Percentiles rank a stretch among this genome's conserved stretches.
phyloP scores from a whole-genome alignment of 768 basidiomycete genomes.

The Mycena crocata region DNA sequence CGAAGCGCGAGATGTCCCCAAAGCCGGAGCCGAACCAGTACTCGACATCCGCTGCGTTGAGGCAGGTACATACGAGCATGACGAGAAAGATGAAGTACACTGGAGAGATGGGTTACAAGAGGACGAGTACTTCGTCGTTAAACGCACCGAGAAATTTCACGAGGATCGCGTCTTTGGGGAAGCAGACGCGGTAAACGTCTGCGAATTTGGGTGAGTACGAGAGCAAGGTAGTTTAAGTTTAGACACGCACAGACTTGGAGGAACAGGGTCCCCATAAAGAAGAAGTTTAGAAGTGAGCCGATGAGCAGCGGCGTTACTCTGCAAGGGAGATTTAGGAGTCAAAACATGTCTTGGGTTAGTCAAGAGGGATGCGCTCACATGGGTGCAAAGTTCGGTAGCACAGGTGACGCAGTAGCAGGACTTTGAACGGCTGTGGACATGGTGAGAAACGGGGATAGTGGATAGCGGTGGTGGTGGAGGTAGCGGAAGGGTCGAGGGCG shows the following conservation, averaged over 20 bases:
- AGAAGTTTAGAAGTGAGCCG: slow-evolving; percentile 21
- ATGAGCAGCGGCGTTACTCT: slow-evolving; percentile 13
- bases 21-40: slow-evolving; percentile 17
- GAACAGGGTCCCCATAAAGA: slow-evolving; percentile 16
- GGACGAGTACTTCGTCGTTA: not conserved
- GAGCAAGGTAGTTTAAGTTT: not conserved
- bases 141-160: slow-evolving; percentile 11
- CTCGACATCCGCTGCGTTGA: slow-evolving; percentile 15
- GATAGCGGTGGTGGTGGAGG: too few relatives aligned
- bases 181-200: slow-evolving; percentile 20
- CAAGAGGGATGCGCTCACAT: not conserved
- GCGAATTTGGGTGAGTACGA: too few relatives aligned
- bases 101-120: not conserved
- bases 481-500: too few relatives aligned
- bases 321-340: not conserved
- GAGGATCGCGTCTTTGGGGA: not conserved
- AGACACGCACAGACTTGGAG: slow-evolving; percentile 15
- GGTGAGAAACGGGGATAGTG: too few relatives aligned
- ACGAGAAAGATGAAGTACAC: slow-evolving; percentile 21
- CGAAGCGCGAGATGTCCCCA: slow-evolving; percentile 9
- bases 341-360: too few relatives aligned
- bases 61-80: not conserved
- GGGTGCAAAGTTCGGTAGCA: not conserved
- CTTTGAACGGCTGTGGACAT: too few relatives aligned
- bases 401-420: too few relatives aligned